Evolutionary conservation across 169 alveolate species (phyloP).

Genomic region (Plasmodium malariae): DNA sequence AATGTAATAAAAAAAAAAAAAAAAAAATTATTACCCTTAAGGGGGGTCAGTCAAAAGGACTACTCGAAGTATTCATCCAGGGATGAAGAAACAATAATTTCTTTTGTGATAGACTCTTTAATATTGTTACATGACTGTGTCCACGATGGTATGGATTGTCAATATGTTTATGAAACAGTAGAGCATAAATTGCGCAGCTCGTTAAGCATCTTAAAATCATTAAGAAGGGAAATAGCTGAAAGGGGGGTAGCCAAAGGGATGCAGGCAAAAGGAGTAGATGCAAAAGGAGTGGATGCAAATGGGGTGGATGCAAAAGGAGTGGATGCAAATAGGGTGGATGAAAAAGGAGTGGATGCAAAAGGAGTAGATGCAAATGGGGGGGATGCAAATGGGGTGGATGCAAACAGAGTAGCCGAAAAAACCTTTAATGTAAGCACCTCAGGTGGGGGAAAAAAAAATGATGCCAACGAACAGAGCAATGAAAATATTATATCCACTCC

Average conservation of each 20-base stretch:
- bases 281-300: no score
- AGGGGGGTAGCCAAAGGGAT: background rate
- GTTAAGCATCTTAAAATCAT: background rate
- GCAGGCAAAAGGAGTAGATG: background rate
- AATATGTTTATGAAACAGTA: conserved; percentile 1
- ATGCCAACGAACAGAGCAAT: background rate
- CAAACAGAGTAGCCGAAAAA: no score
- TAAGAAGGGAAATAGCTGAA: background rate
- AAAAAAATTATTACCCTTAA: background rate
- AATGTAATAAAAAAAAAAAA: conserved; percentile 22
- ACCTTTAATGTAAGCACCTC: no score
- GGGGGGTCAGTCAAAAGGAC: background rate
- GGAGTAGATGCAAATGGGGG: no score
- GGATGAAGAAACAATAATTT: background rate
- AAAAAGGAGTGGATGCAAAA: no score
- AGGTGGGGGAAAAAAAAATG: no score
- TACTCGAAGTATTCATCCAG: background rate
- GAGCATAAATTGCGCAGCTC: background rate
- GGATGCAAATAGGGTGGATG: no score
- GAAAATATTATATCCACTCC: background rate
- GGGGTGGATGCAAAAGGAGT: no score
- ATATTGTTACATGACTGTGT: background rate
- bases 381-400: no score
- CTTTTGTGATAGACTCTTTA: conserved; percentile 6
- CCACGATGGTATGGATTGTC: background rate